Evolutionary conservation across 257 asterid genomes (phyloP), one percentile per base, ranked within the genome.

Genomic region (Fraxinus pennsylvanica): DNA sequence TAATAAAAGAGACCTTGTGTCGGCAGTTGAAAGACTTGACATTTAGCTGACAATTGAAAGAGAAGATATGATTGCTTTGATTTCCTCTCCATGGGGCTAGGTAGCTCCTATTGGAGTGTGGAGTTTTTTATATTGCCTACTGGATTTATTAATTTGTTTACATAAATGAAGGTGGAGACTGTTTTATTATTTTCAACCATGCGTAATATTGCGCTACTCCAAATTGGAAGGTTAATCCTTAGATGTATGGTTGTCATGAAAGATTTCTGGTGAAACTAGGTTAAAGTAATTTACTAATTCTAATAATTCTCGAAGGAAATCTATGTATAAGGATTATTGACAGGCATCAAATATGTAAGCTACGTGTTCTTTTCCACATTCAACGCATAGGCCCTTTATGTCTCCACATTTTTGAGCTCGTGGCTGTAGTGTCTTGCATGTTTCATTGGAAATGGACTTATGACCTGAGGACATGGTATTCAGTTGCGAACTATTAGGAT

Each of bases 21-120:
- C 33, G 50, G 66, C 67, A 65, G 61, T 25, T 65, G 63, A 41
- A 66, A 57, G 74, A 59, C 32, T 63, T 29, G 67, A 9, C 65
- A 21, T 17, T 65, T 75, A 63, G 63, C 43, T 13, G 47, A 36
- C 61, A 59, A 13, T 75, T 75, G 63, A 25, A 59, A 13, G 6
- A 25, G 15, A 38, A 22, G 57, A 25, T 52, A 2, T 68, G 35
- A 33, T 71, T 59, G 57, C 52, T 74, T 19, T 17, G 32, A 27
- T 17, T 32, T 13, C 8, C 39, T 6, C n/a, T 27, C 38, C 47
- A 21, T 25, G 65, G 21, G 10, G 15, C 36, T 0, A 6, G 15
- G 14, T 41, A 47, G 57, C n/a, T 43, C 75, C 7, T 39, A 43
- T 72, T 72, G 25, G 27, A 50, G 47, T 29, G 54, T 54, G 22